phyloP scores from a whole-genome alignment of 495 filamentous ascomycete species.

The Tuber umbilicatum region DNA sequence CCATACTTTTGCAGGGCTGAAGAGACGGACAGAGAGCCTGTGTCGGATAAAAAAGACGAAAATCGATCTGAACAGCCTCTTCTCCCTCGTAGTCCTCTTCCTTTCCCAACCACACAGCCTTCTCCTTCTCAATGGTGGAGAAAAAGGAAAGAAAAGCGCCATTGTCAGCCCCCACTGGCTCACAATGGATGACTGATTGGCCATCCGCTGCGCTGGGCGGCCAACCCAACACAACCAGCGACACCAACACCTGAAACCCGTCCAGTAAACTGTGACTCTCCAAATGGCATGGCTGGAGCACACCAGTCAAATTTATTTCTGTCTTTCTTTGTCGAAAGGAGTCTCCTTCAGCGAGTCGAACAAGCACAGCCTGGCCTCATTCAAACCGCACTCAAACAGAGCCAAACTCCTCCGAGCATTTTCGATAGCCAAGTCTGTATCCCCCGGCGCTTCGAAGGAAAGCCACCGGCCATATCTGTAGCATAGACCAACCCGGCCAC shows the following conservation, averaged over 20 bases:
- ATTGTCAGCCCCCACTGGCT: background rate
- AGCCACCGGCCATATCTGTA: background rate
- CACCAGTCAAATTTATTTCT: background rate
- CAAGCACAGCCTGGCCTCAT: background rate
- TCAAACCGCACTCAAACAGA: background rate
- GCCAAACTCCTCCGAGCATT: background rate
- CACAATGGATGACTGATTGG: background rate
- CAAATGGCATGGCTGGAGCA: background rate
- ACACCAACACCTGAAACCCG: background rate
- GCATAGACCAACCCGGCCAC: background rate
- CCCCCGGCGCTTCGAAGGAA: background rate
- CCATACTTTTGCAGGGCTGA: slow-evolving; percentile 4
- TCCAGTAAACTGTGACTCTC: background rate
- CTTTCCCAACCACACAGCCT: background rate
- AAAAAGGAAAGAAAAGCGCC: slow-evolving; percentile 1
- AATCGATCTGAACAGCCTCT: slow-evolving; percentile 1
- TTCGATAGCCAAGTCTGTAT: background rate
- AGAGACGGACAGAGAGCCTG: background rate
- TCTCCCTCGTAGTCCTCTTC: background rate
- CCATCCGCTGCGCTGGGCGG: background rate
- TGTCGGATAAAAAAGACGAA: slow-evolving; percentile 4
- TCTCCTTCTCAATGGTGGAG: background rate
- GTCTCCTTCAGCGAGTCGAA: background rate
- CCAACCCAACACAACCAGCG: background rate
- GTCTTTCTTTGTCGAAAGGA: background rate